Percentiles rank a stretch among this genome's conserved stretches.
Conservation (phyloP, 805 yeast species). For the Metschnikowia cubensis region DNA sequence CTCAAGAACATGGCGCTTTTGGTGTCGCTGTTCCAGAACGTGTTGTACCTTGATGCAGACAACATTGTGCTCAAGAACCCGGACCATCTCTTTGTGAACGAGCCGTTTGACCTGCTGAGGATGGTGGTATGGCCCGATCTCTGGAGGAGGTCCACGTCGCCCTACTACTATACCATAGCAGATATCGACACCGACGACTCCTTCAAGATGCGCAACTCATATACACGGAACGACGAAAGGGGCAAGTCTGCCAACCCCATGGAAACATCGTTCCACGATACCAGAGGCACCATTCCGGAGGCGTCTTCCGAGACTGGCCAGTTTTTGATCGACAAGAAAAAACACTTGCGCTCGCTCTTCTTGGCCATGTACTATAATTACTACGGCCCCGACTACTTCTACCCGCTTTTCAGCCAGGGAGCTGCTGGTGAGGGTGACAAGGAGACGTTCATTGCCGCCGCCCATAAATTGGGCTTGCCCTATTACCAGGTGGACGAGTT, state of each 20-base stretch:
- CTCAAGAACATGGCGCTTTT: constrained; percentile 35
- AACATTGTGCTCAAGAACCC: constrained; percentile 36
- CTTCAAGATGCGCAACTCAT: constrained; percentile 24
- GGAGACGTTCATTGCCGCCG: constrained; percentile 41
- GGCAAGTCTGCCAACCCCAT: constrained; percentile 17
- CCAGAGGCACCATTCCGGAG: constrained; percentile 32
- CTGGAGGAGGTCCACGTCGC: constrained; percentile 41
- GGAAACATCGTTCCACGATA: constrained; percentile 24
- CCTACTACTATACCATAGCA: constrained; percentile 33
- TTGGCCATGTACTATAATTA: constrained; percentile 37
- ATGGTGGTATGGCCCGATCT: constrained; percentile 41
- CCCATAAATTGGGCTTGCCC: constrained; percentile 33
- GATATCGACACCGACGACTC: constrained; percentile 22
- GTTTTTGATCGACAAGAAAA: constrained; percentile 30
- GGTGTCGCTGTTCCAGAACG: constrained; percentile 33
- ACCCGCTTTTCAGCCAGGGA: constrained; percentile 38
- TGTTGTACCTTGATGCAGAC: constrained; percentile 39
- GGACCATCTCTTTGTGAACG: constrained; percentile 31
- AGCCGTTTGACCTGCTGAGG: constrained; percentile 27
- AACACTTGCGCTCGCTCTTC: constrained; percentile 29
- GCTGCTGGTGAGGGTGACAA: constrained; percentile 44
- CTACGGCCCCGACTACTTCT: constrained; percentile 35
- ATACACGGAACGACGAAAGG: constrained; percentile 24
- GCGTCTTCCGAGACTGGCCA: constrained; percentile 40
- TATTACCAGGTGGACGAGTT: constrained; percentile 37